A percentile compares a stretch with the other conserved stretches of the same genome.
Evolutionary conservation across 2,329 filamentous ascomycete genomes (phyloP).

Genomic region (Aureobasidium vineae): DNA sequence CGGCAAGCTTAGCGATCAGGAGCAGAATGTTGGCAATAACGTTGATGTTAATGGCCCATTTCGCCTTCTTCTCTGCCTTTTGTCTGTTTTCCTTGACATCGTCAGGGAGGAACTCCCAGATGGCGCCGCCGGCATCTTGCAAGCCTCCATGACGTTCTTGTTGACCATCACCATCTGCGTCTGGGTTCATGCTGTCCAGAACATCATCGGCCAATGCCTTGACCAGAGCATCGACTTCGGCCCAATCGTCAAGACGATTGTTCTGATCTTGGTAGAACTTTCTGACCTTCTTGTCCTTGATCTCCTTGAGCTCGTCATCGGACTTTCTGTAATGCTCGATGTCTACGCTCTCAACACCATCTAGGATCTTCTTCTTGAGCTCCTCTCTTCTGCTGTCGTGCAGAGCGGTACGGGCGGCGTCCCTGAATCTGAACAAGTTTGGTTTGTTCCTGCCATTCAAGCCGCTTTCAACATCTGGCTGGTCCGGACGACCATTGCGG

Average conservation of each 20-base stretch:
- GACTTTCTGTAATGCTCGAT: slow-evolving; percentile 53
- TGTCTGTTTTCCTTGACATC: slow-evolving; percentile 52
- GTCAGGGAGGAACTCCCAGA: slow-evolving; percentile 57
- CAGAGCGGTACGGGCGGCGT: slow-evolving; percentile 49
- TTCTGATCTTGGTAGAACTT: slow-evolving; percentile 58
- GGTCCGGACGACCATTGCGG: not conserved
- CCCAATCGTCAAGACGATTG: slow-evolving; percentile 55
- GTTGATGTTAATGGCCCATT: slow-evolving; percentile 61
- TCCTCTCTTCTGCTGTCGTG: slow-evolving; percentile 47
- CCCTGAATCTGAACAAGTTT: slow-evolving; percentile 46
- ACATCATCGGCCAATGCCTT: slow-evolving; percentile 57
- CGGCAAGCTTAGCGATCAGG: slow-evolving; percentile 55
- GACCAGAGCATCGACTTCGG: slow-evolving; percentile 59
- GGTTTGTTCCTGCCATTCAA: slow-evolving; percentile 34
- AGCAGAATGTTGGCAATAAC: slow-evolving; percentile 60
- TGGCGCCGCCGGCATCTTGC: slow-evolving; percentile 49
- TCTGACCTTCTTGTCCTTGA: slow-evolving; percentile 54
- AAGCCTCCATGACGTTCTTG: slow-evolving; percentile 54
- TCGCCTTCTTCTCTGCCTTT: slow-evolving; percentile 50
- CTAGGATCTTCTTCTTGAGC: slow-evolving; percentile 51
- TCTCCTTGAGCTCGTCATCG: slow-evolving; percentile 51
- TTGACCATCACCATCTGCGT: slow-evolving; percentile 57
- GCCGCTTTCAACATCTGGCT: slow-evolving; percentile 30
- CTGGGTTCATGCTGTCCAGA: slow-evolving; percentile 60
- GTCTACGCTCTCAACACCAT: slow-evolving; percentile 48